Percentiles rank a stretch among this genome's conserved stretches.
phyloP scores from a whole-genome alignment of 345 rosid genomes.

The Aquilaria sinensis region DNA sequence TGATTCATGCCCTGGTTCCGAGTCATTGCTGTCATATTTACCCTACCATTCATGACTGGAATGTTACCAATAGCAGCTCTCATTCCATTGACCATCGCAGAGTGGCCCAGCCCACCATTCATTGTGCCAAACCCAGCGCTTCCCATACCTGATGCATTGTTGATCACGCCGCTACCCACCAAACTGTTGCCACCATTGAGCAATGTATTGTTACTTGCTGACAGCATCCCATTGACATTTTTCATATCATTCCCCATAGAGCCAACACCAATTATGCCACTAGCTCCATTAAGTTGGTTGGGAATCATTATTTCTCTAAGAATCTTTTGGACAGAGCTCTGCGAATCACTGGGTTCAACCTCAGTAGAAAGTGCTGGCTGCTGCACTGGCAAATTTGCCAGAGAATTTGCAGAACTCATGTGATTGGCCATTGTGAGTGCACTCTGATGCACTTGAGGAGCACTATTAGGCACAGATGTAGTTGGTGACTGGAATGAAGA shows the following conservation, averaged over 20 bases:
- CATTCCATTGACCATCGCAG: slow-evolving; percentile 54
- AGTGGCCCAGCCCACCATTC: slow-evolving; percentile 56
- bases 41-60: slow-evolving; percentile 67
- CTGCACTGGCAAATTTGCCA: slow-evolving; percentile 50
- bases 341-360: slow-evolving; percentile 55
- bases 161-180: slow-evolving; percentile 47
- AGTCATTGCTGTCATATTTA: slow-evolving; percentile 41
- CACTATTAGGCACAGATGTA: slow-evolving; percentile 55
- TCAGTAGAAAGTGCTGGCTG: slow-evolving; percentile 52
- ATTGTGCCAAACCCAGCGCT: slow-evolving; percentile 38
- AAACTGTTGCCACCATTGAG: slow-evolving; percentile 34
- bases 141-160: slow-evolving; percentile 33
- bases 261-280: slow-evolving; percentile 51
- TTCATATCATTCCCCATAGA: slow-evolving; percentile 56
- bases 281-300: slow-evolving; percentile 44
- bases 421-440: slow-evolving; percentile 48
- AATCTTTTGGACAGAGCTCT: slow-evolving; percentile 84
- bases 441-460: slow-evolving; percentile 45
- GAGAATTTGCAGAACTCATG: slow-evolving; percentile 50
- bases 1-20: slow-evolving; percentile 61
- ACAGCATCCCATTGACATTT: slow-evolving; percentile 40
- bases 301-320: slow-evolving; percentile 72
- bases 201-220: slow-evolving; percentile 39
- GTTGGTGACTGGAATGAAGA: slow-evolving; percentile 68
- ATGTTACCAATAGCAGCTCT: slow-evolving; percentile 53